A percentile compares a stretch with the other conserved stretches of the same genome.
Conservation (phyloP, 2,329 filamentous ascomycete genomes). For the Aspergillus tanneri region DNA sequence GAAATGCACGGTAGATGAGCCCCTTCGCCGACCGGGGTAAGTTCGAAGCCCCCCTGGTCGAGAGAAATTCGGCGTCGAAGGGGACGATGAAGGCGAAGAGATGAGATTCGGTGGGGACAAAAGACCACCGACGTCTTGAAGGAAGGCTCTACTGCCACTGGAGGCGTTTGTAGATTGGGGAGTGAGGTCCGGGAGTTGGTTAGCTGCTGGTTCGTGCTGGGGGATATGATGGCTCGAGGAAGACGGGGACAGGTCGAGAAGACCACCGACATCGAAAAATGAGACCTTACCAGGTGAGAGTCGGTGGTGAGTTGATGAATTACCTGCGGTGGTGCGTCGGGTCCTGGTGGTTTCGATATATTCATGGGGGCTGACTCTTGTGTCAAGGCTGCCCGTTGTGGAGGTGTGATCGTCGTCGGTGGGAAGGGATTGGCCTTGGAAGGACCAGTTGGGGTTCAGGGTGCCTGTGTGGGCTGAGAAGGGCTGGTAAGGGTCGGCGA, state of each 20-base stretch:
- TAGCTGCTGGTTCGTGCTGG: conserved; percentile 6
- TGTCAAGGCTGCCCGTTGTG: conserved; percentile 32
- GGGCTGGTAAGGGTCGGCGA: conserved; percentile 35
- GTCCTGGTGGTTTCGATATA: conserved; percentile 34
- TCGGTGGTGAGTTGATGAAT: conserved; percentile 31
- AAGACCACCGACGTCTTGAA: conserved; percentile 38
- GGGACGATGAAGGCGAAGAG: not conserved
- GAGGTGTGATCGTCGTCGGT: conserved; percentile 33
- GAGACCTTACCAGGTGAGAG: conserved; percentile 60
- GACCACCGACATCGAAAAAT: conserved; percentile 81
- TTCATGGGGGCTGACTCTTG: conserved; percentile 35
- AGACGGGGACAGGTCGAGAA: conserved; percentile 54
- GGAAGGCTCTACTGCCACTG: conserved; percentile 29
- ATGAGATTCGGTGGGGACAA: conserved; percentile 8
- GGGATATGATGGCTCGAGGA: conserved; percentile 6
- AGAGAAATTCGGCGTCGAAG: conserved; percentile 9
- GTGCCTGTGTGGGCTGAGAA: conserved; percentile 27
- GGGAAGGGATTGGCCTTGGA: conserved; percentile 21
- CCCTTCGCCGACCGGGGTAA: conserved; percentile 10
- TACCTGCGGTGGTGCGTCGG: conserved; percentile 35
- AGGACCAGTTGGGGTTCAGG: conserved; percentile 36
- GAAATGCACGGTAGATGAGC: conserved; percentile 21
- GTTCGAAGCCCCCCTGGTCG: conserved; percentile 15
- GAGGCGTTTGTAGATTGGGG: conserved; percentile 1
- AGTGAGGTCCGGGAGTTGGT: conserved; percentile 9